Evolutionary conservation across 2,329 filamentous ascomycete genomes (phyloP).

Genomic region (Pestalotiopsis sp.): DNA sequence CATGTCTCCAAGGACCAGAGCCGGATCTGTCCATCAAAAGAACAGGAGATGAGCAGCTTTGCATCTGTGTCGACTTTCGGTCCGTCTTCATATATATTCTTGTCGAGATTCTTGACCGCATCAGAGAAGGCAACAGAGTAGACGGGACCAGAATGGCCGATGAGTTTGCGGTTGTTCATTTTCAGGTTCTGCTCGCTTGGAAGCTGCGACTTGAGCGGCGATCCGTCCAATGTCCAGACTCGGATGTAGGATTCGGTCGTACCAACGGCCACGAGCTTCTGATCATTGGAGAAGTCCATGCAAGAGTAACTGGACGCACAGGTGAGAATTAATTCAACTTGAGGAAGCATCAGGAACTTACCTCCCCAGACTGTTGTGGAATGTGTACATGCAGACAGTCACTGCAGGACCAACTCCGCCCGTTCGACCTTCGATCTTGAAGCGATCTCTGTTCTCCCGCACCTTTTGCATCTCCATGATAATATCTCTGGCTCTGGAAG

Average conservation of each 20-base stretch:
- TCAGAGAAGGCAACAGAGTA: constrained; percentile 87
- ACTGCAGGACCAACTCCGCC: constrained; percentile 81
- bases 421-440: constrained; percentile 81
- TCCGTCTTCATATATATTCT: constrained; percentile 52
- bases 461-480: constrained; percentile 93
- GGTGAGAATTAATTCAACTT: neutral
- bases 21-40: constrained; percentile 83
- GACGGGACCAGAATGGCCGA: constrained; percentile 88
- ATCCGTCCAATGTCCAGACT: constrained; percentile 88
- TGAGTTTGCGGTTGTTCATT: constrained; percentile 68
- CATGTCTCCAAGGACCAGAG: constrained; percentile 92
- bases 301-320: constrained; percentile 68
- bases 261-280: constrained; percentile 81
- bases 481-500: constrained; percentile 85
- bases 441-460: constrained; percentile 88
- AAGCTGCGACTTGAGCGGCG: constrained; percentile 70
- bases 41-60: constrained; percentile 82
- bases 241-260: constrained; percentile 95
- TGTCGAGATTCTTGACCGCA: constrained; percentile 56
- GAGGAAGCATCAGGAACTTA: constrained; percentile 41
- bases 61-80: constrained; percentile 52
- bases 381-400: constrained; percentile 96
- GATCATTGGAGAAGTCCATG: constrained; percentile 92
- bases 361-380: constrained; percentile 94
- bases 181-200: constrained; percentile 57